Base-by-base conservation (phyloP, 345 rosid genomes). In the Arabidopsis arenosa region DNA sequence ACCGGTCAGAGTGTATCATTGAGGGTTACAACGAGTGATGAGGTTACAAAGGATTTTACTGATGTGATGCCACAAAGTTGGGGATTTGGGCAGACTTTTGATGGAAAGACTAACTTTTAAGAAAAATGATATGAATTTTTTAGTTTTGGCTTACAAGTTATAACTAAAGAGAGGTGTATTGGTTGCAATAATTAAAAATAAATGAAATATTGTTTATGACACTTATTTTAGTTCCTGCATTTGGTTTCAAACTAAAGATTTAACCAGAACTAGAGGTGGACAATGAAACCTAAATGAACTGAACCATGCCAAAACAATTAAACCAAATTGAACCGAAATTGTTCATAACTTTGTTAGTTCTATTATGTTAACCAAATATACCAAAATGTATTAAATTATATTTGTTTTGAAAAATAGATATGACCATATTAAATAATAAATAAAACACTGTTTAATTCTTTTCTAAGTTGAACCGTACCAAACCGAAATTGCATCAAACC, bases 61-160 rank as follows among this genome's bases (percentile, higher is more conserved):
- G 5, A 63, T 32, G 77, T 63, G 32, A 3, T 7, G 2, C 68
- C 74, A 2, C 1, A 9, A 0, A 74, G 12, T 56, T 75, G 79
- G 71, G 56, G 60, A 9, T 67, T 45, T 40, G 79, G 73, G 0
- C 73, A 66, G 7, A 58, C 21, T 47, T 75, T 14, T 49, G 79
- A 58, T 47, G 79, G 79, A 7, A 67, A 7, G 12, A 9, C 28
- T 13, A 75, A 75, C 15, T 75, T 75, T 57, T 74, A 74, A 9
- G 12, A 32, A 4, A 30, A 64, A 2, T 63, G 17, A 28, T 54
- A 28, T 40, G 14, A n/a, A 0, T 55, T 37, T 8, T 39, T 17
- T 9, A 54, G 21, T 14, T 15, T 8, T 7, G 41, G 14, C 30
- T 26, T 18, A 21, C 23, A 44, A 3, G 0, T 28, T 43, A 43